Conservation (phyloP, 2,329 filamentous ascomycete species). For the Orbilia oligospora region DNA sequence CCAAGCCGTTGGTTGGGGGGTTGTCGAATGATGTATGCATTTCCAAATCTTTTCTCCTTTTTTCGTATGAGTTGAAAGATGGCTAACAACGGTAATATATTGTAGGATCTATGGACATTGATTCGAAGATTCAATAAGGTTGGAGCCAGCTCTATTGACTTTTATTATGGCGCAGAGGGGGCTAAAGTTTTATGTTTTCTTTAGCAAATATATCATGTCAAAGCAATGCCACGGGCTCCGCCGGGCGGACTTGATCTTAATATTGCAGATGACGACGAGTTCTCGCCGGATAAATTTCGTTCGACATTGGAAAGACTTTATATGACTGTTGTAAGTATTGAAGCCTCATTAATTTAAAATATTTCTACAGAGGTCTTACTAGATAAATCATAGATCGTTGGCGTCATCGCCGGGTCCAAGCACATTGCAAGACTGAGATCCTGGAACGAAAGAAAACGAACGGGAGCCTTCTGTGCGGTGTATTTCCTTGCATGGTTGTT, state of each 20-base stretch:
- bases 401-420: constrained; percentile 77
- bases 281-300: constrained; percentile 85
- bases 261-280: constrained; percentile 85
- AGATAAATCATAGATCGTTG: constrained; percentile 69
- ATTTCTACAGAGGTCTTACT: not conserved
- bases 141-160: not conserved
- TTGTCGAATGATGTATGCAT: constrained; percentile 70
- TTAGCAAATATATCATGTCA: constrained; percentile 77
- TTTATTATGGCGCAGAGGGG: not conserved
- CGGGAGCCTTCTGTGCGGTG: constrained; percentile 76
- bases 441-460: constrained; percentile 81
- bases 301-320: constrained; percentile 84
- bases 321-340: constrained; percentile 74
- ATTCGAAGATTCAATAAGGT: constrained; percentile 77
- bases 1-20: constrained; percentile 73
- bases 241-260: constrained; percentile 83
- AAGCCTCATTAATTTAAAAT: not conserved
- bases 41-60: not conserved
- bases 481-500: constrained; percentile 78
- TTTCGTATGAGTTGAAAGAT: not conserved
- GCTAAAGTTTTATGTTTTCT: constrained; percentile 68
- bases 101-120: constrained; percentile 75
- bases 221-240: constrained; percentile 74
- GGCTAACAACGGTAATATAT: not conserved
- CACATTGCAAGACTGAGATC: constrained; percentile 83